Percentiles rank a stretch among this genome's conserved stretches.
phyloP scores from a whole-genome alignment of 2,329 filamentous ascomycete species.

The Lachnellula willkommii region DNA sequence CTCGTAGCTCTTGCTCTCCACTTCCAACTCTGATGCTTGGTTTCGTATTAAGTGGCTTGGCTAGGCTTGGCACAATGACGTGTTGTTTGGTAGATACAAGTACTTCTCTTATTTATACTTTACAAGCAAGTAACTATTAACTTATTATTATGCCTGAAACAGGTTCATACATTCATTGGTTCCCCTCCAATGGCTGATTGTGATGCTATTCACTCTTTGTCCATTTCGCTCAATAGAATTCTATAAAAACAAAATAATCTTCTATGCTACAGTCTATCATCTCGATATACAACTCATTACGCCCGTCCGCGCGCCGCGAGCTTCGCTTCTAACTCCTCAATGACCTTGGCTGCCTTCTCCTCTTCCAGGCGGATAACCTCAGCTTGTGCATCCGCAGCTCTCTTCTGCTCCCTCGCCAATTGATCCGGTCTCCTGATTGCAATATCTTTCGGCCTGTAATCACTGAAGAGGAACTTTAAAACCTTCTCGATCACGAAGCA shows the following conservation, averaged over 20 bases:
- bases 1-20: background rate
- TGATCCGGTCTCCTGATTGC: constrained; percentile 82
- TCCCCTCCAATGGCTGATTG: background rate
- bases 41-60: too few relatives aligned
- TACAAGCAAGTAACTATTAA: too few relatives aligned
- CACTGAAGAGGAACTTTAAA: constrained; percentile 80
- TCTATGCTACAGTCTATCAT: constrained; percentile 15
- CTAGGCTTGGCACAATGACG: background rate
- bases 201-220: background rate
- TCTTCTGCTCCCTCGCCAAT: constrained; percentile 65
- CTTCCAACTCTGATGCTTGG: background rate
- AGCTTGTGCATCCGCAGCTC: constrained; percentile 56
- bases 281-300: constrained; percentile 8
- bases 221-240: background rate
- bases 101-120: too few relatives aligned
- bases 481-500: constrained; percentile 86
- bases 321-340: constrained; percentile 53
- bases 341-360: constrained; percentile 47
- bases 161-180: background rate
- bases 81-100: background rate
- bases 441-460: constrained; percentile 91
- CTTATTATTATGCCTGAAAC: too few relatives aligned
- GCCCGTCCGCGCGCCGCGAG: constrained; percentile 39
- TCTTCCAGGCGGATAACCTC: constrained; percentile 45
- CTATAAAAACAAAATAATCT: background rate